Evolutionary conservation across 1,284 basidiomycete genomes (phyloP).

Genomic region (Puccinia brachypodii): DNA sequence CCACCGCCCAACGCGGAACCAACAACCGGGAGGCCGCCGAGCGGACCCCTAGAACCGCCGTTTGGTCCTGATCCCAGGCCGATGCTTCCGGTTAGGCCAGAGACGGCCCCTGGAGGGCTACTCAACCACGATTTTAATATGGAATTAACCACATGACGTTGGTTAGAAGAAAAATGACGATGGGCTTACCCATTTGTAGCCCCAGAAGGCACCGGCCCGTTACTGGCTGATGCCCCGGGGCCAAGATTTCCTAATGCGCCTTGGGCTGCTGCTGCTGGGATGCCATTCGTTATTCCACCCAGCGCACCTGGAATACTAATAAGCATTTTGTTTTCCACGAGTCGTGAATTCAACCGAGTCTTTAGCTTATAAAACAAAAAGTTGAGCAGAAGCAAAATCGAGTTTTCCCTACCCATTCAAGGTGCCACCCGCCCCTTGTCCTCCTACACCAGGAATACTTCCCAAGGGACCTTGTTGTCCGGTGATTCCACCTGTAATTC

Average conservation of each 20-base stretch:
- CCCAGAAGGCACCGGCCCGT: neutral
- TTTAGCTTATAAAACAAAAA: neutral
- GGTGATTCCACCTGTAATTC: neutral
- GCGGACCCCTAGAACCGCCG: neutral
- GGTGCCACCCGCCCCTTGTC: neutral
- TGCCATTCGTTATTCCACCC: neutral
- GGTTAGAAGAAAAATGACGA: neutral
- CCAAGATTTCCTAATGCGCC: neutral
- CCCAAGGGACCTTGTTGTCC: neutral
- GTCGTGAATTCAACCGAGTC: neutral
- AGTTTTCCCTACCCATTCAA: neutral
- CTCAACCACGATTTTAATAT: neutral
- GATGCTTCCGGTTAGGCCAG: neutral
- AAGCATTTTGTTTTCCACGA: neutral
- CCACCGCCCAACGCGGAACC: too few species aligned
- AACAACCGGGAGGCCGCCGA: too few species aligned
- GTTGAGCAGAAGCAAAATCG: neutral
- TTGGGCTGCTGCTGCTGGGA: neutral
- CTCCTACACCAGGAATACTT: neutral
- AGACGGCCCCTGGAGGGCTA: neutral
- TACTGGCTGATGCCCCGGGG: neutral
- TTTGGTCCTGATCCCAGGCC: too few species aligned
- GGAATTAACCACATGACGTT: neutral
- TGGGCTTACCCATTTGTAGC: neutral
- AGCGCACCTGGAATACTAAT: neutral